Conservation (phyloP, 148 eudicot genomes). For the Cornus suecica region DNA sequence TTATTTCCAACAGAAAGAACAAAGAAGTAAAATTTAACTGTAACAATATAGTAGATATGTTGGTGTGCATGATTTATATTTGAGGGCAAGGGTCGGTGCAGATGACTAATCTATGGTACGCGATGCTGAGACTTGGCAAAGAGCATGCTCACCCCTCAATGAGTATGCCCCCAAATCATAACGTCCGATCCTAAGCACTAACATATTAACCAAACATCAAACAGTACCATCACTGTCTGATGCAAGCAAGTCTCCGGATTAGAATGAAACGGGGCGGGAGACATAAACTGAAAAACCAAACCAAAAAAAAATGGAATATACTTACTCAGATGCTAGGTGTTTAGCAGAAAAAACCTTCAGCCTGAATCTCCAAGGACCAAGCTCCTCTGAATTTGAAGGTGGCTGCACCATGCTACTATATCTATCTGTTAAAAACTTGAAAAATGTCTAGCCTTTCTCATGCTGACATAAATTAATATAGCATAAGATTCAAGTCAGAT, state of each 20-base stretch:
- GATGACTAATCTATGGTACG: too few species aligned
- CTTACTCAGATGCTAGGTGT: constrained; percentile 97
- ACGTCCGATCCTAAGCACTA: not conserved
- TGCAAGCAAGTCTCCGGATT: not conserved
- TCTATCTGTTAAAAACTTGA: constrained; percentile 91
- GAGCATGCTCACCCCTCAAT: not conserved
- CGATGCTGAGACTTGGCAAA: not conserved
- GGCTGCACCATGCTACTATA: constrained; percentile 65
- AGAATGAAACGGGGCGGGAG: not conserved
- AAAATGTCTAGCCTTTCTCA: constrained; percentile 86
- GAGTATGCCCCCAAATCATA: not conserved
- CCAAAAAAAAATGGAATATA: constrained; percentile 4
- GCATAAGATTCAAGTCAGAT: not conserved
- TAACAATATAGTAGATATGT: not conserved
- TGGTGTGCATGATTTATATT: not conserved
- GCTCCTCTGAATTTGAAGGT: constrained; percentile 54
- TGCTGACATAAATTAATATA: constrained; percentile 38
- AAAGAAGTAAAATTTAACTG: too few species aligned
- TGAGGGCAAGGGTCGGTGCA: too few species aligned
- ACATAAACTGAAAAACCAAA: too few species aligned
- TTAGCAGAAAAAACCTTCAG: too few species aligned
- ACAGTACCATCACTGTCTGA: not conserved
- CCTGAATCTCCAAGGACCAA: constrained; percentile 91
- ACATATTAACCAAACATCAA: not conserved
- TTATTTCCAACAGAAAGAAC: too few species aligned